Evolutionary conservation across 2,329 filamentous ascomycete genomes (phyloP).

Genomic region (Sclerotinia trifoliorum): DNA sequence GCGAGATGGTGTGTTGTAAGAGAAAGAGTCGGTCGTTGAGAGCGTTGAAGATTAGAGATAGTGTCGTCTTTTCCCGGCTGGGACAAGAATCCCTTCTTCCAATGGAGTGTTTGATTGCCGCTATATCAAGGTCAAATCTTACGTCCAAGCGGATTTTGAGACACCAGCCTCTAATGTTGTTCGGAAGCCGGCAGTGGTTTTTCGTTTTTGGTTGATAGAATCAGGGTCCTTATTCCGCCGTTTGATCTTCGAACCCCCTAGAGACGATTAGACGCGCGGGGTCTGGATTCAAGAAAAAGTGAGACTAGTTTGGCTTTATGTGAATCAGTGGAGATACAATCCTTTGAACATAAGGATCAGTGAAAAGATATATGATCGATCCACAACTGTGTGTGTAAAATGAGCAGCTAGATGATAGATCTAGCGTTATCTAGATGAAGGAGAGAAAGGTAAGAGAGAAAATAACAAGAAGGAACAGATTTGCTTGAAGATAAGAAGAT

Average conservation of each 20-base stretch:
- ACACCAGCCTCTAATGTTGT: conserved; percentile 7
- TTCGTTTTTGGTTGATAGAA: not conserved
- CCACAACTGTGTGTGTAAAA: conserved; percentile 9
- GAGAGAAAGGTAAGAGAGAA: not conserved
- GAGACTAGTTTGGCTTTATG: not conserved
- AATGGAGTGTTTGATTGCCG: not conserved
- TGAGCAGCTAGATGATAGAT: conserved; percentile 15
- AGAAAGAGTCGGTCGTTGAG: not conserved
- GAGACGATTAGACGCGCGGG: conserved; percentile 5
- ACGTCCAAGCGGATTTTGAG: not conserved
- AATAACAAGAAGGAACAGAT: conserved; percentile 6
- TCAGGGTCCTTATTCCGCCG: not conserved
- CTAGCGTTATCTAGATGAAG: not conserved
- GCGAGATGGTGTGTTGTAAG: not conserved
- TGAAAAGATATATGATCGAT: conserved; percentile 12
- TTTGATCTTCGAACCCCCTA: conserved; percentile 16
- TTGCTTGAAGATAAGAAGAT: conserved; percentile 18
- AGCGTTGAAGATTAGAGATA: not conserved
- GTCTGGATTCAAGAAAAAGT: not conserved
- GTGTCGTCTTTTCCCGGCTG: not conserved
- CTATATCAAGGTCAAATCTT: not conserved
- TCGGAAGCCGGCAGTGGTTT: conserved; percentile 10
- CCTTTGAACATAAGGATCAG: not conserved
- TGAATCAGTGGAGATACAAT: conserved; percentile 17
- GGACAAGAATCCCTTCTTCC: not conserved